A percentile compares a stretch with the other conserved stretches of the same genome.
Conservation (phyloP, 2,329 filamentous ascomycete species). For the Elsinoe perseae region DNA sequence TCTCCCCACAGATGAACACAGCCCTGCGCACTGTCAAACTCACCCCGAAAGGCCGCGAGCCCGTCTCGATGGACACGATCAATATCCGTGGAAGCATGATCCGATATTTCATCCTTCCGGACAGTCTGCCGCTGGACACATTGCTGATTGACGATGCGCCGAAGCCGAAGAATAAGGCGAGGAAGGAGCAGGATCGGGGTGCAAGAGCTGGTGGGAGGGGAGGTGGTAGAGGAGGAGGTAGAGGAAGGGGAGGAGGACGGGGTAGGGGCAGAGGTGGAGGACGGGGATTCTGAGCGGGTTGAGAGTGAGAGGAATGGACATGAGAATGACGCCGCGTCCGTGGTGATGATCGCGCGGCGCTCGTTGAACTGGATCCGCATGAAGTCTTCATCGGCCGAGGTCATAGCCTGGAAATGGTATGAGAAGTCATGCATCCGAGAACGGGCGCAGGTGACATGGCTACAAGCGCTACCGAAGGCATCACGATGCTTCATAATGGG, state of each 20-base stretch:
- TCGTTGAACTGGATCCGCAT: too few relatives aligned
- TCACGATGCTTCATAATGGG: too few relatives aligned
- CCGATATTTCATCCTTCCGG: slow-evolving; percentile 91
- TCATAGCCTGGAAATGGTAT: too few relatives aligned
- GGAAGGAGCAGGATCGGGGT: slow-evolving; percentile 63
- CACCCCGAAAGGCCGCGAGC: slow-evolving; percentile 80
- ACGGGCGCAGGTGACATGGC: too few relatives aligned
- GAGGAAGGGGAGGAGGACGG: slow-evolving; percentile 36
- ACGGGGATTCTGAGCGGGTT: not conserved
- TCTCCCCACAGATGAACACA: slow-evolving; percentile 98
- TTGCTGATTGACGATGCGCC: slow-evolving; percentile 92
- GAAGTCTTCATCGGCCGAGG: too few relatives aligned
- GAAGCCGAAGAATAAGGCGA: slow-evolving; percentile 99
- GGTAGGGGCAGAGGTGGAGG: slow-evolving; percentile 30
- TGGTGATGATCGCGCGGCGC: too few relatives aligned
- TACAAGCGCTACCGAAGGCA: too few relatives aligned
- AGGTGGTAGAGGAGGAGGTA: slow-evolving; percentile 41
- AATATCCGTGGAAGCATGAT: slow-evolving; percentile 95
- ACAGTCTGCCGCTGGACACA: slow-evolving; percentile 89
- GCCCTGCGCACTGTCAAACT: slow-evolving; percentile 93
- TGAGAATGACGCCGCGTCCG: not conserved
- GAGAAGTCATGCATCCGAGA: too few relatives aligned
- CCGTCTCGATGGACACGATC: slow-evolving; percentile 85
- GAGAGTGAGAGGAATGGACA: not conserved
- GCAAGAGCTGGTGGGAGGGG: slow-evolving; percentile 46